phyloP scores from a whole-genome alignment of 768 basidiomycete genomes.

The Trametes coccinea region DNA sequence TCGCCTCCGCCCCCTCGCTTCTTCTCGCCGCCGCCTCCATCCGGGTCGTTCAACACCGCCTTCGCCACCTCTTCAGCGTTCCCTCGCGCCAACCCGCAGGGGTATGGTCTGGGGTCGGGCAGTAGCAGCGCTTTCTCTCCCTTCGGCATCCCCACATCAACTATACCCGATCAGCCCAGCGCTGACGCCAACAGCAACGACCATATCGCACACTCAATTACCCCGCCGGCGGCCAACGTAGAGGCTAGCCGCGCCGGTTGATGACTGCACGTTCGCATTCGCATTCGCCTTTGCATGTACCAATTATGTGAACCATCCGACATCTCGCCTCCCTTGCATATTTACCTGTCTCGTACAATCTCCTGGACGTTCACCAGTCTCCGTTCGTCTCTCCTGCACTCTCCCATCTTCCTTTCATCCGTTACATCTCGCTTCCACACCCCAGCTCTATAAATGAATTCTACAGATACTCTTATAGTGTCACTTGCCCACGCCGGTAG shows the following conservation, averaged over 20 bases:
- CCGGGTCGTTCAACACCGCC: conserved; percentile 22
- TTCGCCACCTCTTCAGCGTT: conserved; percentile 26
- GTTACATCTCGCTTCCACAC: conserved; percentile 22
- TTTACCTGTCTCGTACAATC: conserved; percentile 27
- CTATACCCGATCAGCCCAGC: conserved; percentile 35
- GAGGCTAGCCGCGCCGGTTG: conserved; percentile 49
- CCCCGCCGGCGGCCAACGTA: conserved; percentile 37
- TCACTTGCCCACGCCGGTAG: conserved; percentile 16
- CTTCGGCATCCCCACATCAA: conserved; percentile 37
- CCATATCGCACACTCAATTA: conserved; percentile 26
- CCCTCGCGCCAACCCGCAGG: conserved; percentile 30
- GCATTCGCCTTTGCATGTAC: conserved; percentile 27
- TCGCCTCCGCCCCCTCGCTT: conserved; percentile 40
- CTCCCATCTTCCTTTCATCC: conserved; percentile 17
- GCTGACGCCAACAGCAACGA: conserved; percentile 30
- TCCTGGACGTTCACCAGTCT: conserved; percentile 18
- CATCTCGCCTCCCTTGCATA: conserved; percentile 27
- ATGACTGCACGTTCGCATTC: conserved; percentile 23
- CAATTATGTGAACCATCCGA: conserved; percentile 28
- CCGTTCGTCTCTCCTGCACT: conserved; percentile 20
- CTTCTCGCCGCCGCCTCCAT: conserved; percentile 35
- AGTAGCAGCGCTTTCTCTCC: conserved; percentile 35
- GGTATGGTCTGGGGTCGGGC: conserved; percentile 27
- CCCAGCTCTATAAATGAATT: conserved; percentile 26
- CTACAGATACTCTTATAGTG: conserved; percentile 26